Evolutionary conservation across 2,329 filamentous ascomycete genomes (phyloP), one percentile per base, ranked within the genome.

Genomic region (Xylaria sp.): DNA sequence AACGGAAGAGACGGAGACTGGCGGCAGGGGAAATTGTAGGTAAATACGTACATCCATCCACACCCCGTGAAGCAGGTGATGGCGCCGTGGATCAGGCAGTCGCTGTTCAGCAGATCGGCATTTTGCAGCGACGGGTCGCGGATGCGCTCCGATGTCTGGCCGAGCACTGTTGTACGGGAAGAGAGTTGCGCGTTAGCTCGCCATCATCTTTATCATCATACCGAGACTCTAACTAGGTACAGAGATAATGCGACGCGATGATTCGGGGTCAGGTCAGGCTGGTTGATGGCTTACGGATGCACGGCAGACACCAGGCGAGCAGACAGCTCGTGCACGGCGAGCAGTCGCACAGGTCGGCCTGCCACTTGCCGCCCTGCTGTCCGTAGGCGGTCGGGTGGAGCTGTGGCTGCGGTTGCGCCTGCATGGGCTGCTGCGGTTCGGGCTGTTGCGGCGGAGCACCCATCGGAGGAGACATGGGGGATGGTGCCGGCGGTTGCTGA

Each of bases 61-160:
- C 62, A 68, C 13, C 68, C 67, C 5, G 64, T 66, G 40, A 63
- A 64, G 47, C 52, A 64, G 22, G 21, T 62, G 19, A 66, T 63
- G 7, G 34, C 58, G 1, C 58, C 64, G 59, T 68, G 54, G 21
- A 69, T 61, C 51, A 67, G 52, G 50, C 67, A 69, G 48, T 68
- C 66, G 50, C 62, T 67, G 56, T 69, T 68, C 47, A 67, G 42
- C 53, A 61, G 48, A 39, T 65, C 62, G 38, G 66, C 63, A 19
- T 61, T 62, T 55, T 66, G 62, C 59, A 66, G 61, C 41, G 62
- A 58, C 4, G 68, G 67, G 47, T 69, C 63, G 18, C 66, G 62
- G 20, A 71, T 65, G 7, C 70, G 63, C 50, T 69, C 65, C 2
- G 63, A 57, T 2, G 69, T 72, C 42, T 70, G 63, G 39, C 69